Evolutionary conservation across 495 filamentous ascomycete species (phyloP).

Genomic region (Recurvomyces mirabilis): DNA sequence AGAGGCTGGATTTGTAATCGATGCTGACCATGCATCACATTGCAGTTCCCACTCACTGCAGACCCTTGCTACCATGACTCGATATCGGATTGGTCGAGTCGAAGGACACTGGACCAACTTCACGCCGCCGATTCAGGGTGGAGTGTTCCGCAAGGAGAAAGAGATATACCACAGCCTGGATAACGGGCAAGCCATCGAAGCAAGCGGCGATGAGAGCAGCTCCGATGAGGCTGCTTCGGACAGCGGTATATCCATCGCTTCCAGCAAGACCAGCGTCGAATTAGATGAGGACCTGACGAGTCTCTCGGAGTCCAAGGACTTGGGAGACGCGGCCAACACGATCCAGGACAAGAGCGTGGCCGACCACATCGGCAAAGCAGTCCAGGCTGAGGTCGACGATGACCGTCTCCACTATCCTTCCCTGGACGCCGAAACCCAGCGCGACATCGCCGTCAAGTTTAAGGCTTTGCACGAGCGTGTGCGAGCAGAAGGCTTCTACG

Average conservation of each 20-base stretch:
- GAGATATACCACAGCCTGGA: too few relatives aligned
- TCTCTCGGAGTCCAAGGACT: conserved; percentile 45
- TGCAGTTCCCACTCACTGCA: conserved; percentile 7
- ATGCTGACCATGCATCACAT: background rate
- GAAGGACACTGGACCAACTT: conserved; percentile 82
- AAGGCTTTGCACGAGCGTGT: conserved; percentile 33
- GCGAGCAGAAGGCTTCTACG: conserved; percentile 33
- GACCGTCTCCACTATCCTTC: conserved; percentile 33
- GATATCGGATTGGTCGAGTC: conserved; percentile 61
- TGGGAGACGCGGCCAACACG: too few relatives aligned
- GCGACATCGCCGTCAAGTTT: conserved; percentile 35
- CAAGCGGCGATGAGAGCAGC: conserved; percentile 30
- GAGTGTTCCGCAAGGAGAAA: conserved; percentile 1
- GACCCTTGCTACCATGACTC: conserved; percentile 4
- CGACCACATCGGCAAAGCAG: conserved; percentile 21
- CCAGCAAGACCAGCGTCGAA: conserved; percentile 36
- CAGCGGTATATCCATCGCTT: conserved; percentile 25
- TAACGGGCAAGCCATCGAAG: too few relatives aligned
- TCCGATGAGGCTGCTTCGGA: conserved; percentile 23
- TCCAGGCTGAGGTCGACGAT: conserved; percentile 31
- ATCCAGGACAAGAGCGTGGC: too few relatives aligned
- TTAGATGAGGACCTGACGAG: conserved; percentile 34
- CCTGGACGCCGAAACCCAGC: conserved; percentile 34
- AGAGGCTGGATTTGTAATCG: too few relatives aligned
- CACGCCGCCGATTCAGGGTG: conserved; percentile 47